Percentiles rank a stretch among this genome's conserved stretches.
Conservation (phyloP, 1,139 yeast species). For the Protomyces inouyei region DNA sequence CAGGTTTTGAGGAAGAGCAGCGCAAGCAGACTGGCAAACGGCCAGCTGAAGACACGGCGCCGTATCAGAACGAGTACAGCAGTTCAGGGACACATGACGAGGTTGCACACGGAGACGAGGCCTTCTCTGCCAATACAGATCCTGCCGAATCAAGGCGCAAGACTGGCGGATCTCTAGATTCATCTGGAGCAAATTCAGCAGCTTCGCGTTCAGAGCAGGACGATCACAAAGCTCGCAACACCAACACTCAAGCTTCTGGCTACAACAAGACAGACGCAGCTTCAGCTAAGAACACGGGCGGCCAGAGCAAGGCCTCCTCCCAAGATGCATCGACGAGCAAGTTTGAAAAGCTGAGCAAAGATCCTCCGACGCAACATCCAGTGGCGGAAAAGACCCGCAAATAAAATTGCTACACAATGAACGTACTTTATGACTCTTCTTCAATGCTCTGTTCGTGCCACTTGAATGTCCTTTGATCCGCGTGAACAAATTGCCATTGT, state of each 20-base stretch:
- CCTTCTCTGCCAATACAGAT: constrained; percentile 17
- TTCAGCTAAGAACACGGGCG: neutral
- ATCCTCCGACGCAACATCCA: neutral
- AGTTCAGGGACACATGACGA: constrained; percentile 18
- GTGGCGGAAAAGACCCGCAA: neutral
- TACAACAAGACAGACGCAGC: neutral
- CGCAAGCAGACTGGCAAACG: constrained; percentile 10
- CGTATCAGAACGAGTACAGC: constrained; percentile 17
- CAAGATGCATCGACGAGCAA: constrained; percentile 16
- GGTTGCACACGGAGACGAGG: constrained; percentile 14
- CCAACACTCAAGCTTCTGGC: neutral
- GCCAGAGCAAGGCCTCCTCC: neutral
- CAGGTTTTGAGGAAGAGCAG: constrained; percentile 20
- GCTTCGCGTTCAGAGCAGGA: constrained; percentile 3
- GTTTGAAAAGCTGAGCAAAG: constrained; percentile 12
- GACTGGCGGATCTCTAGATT: constrained; percentile 23
- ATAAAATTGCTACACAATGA: neutral
- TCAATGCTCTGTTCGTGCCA: neutral
- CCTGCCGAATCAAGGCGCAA: constrained; percentile 3
- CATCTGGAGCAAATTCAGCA: constrained; percentile 11
- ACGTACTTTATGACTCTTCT: neutral
- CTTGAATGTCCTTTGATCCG: neutral
- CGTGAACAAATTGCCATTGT: neutral
- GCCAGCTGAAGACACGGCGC: constrained; percentile 12
- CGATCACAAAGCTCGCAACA: neutral